Evolutionary conservation across 139 green algal genomes (phyloP).

Genomic region (Asterochloris erici): DNA sequence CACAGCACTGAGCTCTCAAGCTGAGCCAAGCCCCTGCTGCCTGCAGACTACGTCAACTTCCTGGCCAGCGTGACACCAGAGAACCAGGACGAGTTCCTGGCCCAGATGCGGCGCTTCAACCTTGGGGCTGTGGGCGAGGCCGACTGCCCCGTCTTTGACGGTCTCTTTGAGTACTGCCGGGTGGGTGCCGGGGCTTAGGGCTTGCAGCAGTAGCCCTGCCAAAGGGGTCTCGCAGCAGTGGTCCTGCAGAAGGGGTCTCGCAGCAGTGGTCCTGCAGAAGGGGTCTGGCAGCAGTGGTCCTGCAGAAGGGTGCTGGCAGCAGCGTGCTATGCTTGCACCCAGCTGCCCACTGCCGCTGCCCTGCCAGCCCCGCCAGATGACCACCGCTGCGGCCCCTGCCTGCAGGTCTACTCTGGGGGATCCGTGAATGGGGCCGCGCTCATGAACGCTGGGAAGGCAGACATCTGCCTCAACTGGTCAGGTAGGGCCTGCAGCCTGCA

Average conservation of each 20-base stretch:
- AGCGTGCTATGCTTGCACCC: too few relatives aligned
- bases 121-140: constrained; percentile 87
- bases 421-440: constrained; percentile 84
- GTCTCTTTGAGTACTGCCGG: constrained; percentile 95
- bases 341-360: too few relatives aligned
- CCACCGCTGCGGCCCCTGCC: neutral
- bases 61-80: constrained; percentile 90
- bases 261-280: too few relatives aligned
- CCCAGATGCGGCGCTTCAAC: constrained; percentile 95
- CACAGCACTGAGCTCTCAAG: neutral
- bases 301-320: neutral
- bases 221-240: too few relatives aligned
- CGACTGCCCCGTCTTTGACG: constrained; percentile 98
- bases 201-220: too few relatives aligned
- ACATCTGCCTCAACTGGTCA: constrained; percentile 96
- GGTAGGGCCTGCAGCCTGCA: constrained; percentile 4
- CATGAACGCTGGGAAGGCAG: constrained; percentile 80
- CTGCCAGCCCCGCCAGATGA: too few relatives aligned
- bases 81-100: constrained; percentile 92
- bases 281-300: too few relatives aligned
- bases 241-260: too few relatives aligned
- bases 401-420: constrained; percentile 82
- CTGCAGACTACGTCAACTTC: constrained; percentile 96
- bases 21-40: neutral
- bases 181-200: constrained; percentile 2